phyloP scores from a whole-genome alignment of 1,284 basidiomycete species.

The Rhodotorula sp. region DNA sequence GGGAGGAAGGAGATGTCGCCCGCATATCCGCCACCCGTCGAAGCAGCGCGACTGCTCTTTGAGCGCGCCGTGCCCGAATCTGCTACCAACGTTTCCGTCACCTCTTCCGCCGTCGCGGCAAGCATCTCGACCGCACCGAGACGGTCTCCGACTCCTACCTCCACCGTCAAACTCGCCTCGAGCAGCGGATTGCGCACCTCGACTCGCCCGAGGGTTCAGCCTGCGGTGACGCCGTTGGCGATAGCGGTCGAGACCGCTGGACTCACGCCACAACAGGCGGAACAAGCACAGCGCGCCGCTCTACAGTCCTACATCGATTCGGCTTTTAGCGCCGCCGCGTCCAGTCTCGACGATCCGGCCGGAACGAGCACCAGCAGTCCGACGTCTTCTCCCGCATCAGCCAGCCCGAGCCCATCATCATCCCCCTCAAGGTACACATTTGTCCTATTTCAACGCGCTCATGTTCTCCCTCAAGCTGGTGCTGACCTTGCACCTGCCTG shows the following conservation, averaged over 20 bases:
- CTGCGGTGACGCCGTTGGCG: neutral
- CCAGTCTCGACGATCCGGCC: neutral
- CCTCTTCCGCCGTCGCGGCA: neutral
- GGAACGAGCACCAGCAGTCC: neutral
- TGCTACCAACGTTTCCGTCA: neutral
- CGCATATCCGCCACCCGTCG: neutral
- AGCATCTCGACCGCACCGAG: neutral
- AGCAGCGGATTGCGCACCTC: neutral
- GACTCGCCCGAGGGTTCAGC: neutral
- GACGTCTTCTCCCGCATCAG: neutral
- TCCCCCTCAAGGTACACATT: conserved; percentile 1
- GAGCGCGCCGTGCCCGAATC: neutral
- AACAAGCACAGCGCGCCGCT: neutral
- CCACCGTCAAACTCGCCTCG: neutral
- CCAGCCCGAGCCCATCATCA: neutral
- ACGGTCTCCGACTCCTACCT: neutral
- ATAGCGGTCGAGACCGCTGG: neutral
- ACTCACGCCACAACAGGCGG: neutral
- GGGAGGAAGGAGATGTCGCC: neutral
- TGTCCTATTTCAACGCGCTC: neutral
- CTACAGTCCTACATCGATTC: conserved; percentile 16
- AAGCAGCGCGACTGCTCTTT: neutral
- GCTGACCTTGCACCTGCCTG: neutral
- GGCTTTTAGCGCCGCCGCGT: conserved; percentile 18
- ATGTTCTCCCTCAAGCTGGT: neutral